Base-by-base conservation (phyloP, 2,329 filamentous ascomycete genomes). In the Pyricularia grisea region DNA sequence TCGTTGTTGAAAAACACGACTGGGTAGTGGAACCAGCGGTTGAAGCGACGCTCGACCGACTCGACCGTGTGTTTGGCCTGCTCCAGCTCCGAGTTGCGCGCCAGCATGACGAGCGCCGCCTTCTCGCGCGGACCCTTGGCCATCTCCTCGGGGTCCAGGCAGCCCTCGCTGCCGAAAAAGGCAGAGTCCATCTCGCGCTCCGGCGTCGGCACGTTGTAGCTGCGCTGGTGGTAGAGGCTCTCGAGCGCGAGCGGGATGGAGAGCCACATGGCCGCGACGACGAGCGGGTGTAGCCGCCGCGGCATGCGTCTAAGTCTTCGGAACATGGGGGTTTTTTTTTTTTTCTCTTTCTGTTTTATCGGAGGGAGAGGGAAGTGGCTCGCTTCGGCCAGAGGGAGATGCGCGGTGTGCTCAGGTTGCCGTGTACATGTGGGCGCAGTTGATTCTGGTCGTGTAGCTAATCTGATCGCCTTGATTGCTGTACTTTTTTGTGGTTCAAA, bases 1-100 rank as follows among this genome's bases (percentile, higher is more conserved):
- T 82, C 75, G 74, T 83, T 78, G 73, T 83, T 83, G 68, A 83
- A 76, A 71, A 83, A 83, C 36, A 83, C 73, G 70, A 81, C 77
- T 4, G 81, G 81, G 71, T 83, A 83, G 69, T 81, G 76, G 74
- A 80, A 83, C 78, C 80, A 81, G 68, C 76, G 76, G 75, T 83
- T 83, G 75, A 82, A 83, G 69, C 80, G 79, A 27, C 73, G 72
- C 73, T 83, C 80, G 66, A 83, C 76, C 33, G 77, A 80, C 20
- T 73, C 71, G n/a, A 83, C 74, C 2, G 80, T 79, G 68, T 76
- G 75, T 68, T 78, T 77, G 1, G 80, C 81, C 70, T 77, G 75
- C 30, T 76, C 72, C 11, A 80, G 77, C 72, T 83, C 81, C 27
- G 74, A 73, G 72, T 83, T 83, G 55, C 81, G 81, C 67, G 80